Conservation (phyloP, 257 asterid species). For the Rehmannia glutinosa region DNA sequence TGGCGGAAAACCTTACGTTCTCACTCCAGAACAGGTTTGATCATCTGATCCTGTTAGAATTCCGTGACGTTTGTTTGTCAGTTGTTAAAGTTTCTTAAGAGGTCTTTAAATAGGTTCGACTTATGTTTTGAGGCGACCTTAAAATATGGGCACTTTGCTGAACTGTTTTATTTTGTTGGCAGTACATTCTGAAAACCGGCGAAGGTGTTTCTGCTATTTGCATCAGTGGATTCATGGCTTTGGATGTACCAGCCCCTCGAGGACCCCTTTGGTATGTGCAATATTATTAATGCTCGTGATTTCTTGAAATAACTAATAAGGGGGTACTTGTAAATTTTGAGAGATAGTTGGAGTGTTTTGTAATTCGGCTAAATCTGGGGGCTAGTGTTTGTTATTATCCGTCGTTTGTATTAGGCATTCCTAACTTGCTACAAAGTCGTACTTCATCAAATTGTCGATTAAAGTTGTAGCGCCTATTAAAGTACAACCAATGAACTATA, state of each 20-base stretch:
- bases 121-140: not conserved
- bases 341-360: too few species aligned
- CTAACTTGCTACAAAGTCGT: not conserved
- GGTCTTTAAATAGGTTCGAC: not conserved
- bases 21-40: constrained; percentile 85
- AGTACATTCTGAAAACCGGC: constrained; percentile 78
- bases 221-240: constrained; percentile 87
- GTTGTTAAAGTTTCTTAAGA: not conserved
- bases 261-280: constrained; percentile 87
- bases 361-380: too few species aligned
- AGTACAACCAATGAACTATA: too few species aligned
- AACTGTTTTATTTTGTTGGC: constrained; percentile 20
- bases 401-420: not conserved
- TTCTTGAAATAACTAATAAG: not conserved
- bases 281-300: not conserved
- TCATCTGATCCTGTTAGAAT: not conserved
- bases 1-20: constrained; percentile 46
- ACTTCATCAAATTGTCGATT: not conserved
- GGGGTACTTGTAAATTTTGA: too few species aligned
- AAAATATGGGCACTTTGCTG: not conserved
- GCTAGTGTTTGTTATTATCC: too few species aligned
- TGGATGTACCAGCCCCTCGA: constrained; percentile 79
- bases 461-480: not conserved
- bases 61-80: not conserved
- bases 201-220: constrained; percentile 59